These are phyloP conservation scores for Dispira simplex DNA, from an alignment of 192 early-diverging fungal species.

Conservation along the genomic window DNA sequence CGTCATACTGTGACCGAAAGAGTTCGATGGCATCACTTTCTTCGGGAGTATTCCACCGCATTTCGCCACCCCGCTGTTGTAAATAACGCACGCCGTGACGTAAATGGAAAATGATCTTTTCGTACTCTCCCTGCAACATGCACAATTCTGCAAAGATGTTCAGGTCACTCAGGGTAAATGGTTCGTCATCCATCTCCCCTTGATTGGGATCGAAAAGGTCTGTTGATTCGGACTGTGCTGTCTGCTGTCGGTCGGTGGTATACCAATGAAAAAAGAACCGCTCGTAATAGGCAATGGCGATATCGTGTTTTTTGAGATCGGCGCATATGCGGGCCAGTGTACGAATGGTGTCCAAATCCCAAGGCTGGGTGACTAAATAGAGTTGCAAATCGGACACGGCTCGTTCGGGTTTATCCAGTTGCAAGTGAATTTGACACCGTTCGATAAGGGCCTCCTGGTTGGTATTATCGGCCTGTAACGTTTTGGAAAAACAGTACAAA, in stretches of 20 bases:
- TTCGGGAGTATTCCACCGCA: conserved; percentile 28
- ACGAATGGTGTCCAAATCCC: conserved; percentile 48
- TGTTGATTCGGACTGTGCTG: conserved; percentile 18
- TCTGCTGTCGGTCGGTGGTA: conserved; percentile 11
- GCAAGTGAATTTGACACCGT: conserved; percentile 43
- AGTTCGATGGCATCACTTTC: neutral
- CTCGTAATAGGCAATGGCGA: conserved; percentile 42
- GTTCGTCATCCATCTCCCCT: conserved; percentile 24
- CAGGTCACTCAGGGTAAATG: conserved; percentile 35
- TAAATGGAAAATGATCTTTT: conserved; percentile 48
- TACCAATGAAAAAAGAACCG: conserved; percentile 29
- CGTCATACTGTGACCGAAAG: neutral
- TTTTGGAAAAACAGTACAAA: conserved; percentile 64
- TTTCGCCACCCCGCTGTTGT: conserved; percentile 47
- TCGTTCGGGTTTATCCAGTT: conserved; percentile 25
- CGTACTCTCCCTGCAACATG: conserved; percentile 61
- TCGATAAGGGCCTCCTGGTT: conserved; percentile 57
- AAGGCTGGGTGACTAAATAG: conserved; percentile 41
- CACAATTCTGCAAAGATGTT: conserved; percentile 81
- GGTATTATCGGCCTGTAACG: conserved; percentile 40
- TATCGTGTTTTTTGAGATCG: conserved; percentile 30
- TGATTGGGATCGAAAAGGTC: conserved; percentile 1
- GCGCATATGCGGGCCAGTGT: conserved; percentile 42
- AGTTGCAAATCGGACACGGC: conserved; percentile 40
- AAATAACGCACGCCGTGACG: conserved; percentile 52